Evolutionary conservation across 768 basidiomycete species (phyloP).

Genomic region (Russula sp.): DNA sequence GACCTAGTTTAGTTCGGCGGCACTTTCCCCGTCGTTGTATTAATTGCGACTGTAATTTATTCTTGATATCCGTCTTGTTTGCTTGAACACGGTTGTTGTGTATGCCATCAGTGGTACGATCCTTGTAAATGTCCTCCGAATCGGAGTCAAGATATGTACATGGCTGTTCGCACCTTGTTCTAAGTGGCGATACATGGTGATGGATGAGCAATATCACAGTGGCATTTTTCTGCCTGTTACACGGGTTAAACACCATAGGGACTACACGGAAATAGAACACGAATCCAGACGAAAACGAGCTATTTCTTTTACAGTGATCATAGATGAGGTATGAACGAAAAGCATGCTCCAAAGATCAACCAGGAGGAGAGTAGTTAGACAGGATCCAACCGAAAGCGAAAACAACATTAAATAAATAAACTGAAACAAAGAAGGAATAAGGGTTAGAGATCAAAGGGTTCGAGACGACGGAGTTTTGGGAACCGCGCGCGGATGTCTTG

Average conservation of each 20-base stretch:
- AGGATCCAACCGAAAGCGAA: background rate
- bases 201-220: background rate
- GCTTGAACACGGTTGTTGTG: background rate
- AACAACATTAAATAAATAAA: background rate
- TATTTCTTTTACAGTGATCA: slow-evolving; percentile 9
- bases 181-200: background rate
- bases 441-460: slow-evolving; percentile 20
- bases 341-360: slow-evolving; percentile 2
- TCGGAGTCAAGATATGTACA: background rate
- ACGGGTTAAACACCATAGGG: background rate
- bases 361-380: background rate
- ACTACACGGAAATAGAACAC: slow-evolving; percentile 3
- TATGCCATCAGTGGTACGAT: background rate
- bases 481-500: slow-evolving; percentile 26
- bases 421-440: background rate
- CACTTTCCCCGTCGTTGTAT: background rate
- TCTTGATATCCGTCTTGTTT: background rate
- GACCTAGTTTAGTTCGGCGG: slow-evolving; percentile 2
- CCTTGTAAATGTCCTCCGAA: background rate
- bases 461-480: slow-evolving; percentile 27
- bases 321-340: slow-evolving; percentile 8
- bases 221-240: background rate
- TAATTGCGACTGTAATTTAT: slow-evolving; percentile 8
- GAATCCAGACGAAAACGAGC: background rate
- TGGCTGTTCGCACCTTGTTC: background rate